Percentiles rank a stretch among this genome's conserved stretches.
phyloP scores from a whole-genome alignment of 441 rosid genomes.

The Gossypium lobatum region DNA sequence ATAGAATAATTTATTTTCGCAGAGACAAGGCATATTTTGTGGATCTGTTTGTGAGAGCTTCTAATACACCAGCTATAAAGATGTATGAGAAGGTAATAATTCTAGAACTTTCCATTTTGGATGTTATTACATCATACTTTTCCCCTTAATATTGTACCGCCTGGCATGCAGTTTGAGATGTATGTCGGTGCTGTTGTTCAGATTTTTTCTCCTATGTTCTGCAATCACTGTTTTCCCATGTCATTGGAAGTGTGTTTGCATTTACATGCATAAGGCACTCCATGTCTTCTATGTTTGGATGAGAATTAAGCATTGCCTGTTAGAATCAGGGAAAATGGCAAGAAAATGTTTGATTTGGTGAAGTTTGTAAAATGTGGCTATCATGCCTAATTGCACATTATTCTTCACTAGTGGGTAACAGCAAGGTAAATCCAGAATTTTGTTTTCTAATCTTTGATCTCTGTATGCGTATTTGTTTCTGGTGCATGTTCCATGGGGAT shows the following conservation, averaged over 20 bases:
- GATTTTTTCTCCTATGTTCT: neutral
- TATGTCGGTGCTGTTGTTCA: neutral
- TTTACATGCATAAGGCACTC: neutral
- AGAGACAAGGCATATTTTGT: constrained; percentile 94
- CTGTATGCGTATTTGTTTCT: neutral
- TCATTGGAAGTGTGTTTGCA: no score
- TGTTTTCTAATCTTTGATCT: neutral
- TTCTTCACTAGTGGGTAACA: neutral
- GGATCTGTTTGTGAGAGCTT: constrained; percentile 94
- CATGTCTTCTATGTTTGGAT: neutral
- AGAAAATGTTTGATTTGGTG: neutral
- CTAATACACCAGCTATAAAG: constrained; percentile 91
- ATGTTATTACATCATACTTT: neutral
- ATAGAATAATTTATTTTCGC: constrained; percentile 12
- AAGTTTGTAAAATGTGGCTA: neutral
- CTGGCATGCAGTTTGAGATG: neutral
- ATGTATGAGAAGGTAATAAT: constrained; percentile 87
- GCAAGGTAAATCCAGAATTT: neutral
- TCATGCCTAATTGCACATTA: neutral
- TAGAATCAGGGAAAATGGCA: neutral
- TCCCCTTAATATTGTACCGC: neutral
- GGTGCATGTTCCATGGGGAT: neutral
- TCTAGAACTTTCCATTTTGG: neutral
- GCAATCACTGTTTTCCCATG: neutral
- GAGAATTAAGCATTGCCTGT: neutral